These are phyloP conservation scores for Sporothrix protearum DNA, from an alignment of 2,329 filamentous ascomycete genomes.

Conservation along the genomic window DNA sequence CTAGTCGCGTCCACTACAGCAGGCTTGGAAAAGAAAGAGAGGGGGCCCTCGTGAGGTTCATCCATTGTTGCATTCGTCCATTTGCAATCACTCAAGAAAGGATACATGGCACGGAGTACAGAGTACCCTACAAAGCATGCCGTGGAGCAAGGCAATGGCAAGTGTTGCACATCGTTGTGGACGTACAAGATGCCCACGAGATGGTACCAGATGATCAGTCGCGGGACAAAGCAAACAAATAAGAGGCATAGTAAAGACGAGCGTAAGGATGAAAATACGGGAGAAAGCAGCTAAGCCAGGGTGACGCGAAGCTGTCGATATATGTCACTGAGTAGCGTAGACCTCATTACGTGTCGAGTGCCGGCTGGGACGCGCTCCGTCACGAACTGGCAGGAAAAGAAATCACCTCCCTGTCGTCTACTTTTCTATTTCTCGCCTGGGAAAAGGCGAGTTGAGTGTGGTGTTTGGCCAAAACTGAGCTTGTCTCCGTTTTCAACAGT, in stretches of 20 bases:
- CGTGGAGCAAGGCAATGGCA: not conserved
- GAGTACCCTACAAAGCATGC: not conserved
- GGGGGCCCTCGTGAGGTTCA: not conserved
- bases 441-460: not conserved
- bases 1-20: not conserved
- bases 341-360: constrained; percentile 12
- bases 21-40: not conserved
- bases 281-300: not conserved
- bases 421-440: not conserved
- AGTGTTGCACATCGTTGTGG: not conserved
- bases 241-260: not conserved
- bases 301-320: not conserved
- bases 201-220: not conserved
- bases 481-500: too few species aligned
- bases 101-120: not conserved
- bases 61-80: not conserved
- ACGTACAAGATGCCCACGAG: not conserved
- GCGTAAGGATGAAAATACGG: not conserved
- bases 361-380: not conserved
- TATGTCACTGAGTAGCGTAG: not conserved
- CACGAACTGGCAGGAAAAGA: not conserved
- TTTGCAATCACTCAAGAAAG: constrained; percentile 6
- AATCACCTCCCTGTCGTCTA: not conserved
- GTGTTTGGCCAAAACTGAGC: not conserved
- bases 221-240: not conserved